phyloP scores from a whole-genome alignment of 2,329 filamentous ascomycete species.

The Nemania serpens region DNA sequence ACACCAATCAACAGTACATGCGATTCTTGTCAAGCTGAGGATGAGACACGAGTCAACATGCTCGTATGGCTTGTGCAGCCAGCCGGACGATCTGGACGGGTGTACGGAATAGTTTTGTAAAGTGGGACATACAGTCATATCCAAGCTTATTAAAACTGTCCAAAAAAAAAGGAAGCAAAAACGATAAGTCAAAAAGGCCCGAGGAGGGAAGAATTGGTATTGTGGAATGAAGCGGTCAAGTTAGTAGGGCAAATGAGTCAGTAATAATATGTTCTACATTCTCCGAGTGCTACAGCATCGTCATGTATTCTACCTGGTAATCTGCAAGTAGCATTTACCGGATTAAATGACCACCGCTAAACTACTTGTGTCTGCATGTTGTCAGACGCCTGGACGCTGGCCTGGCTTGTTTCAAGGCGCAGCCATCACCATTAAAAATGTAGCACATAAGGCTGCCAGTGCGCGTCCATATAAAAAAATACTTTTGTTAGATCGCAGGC shows the following conservation, averaged over 20 bases:
- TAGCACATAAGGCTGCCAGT: conserved; percentile 12
- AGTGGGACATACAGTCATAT: not conserved
- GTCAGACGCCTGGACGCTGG: not conserved
- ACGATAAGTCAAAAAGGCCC: not conserved
- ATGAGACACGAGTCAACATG: conserved; percentile 3
- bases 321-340: not conserved
- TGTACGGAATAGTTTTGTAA: not conserved
- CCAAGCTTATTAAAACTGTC: not conserved
- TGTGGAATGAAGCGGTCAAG: conserved; percentile 16
- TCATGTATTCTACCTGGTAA: no score
- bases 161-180: not conserved
- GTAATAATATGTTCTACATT: not conserved
- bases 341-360: not conserved
- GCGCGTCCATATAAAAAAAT: no score
- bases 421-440: not conserved
- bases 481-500: no score
- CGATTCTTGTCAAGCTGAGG: conserved; percentile 1
- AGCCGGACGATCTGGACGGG: not conserved
- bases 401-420: not conserved
- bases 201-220: not conserved
- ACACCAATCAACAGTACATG: not conserved
- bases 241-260: conserved; percentile 10
- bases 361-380: not conserved
- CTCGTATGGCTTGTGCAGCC: not conserved
- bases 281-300: not conserved